Evolutionary conservation across 1,284 basidiomycete genomes (phyloP).

Genomic region (Trametes polyzona): DNA sequence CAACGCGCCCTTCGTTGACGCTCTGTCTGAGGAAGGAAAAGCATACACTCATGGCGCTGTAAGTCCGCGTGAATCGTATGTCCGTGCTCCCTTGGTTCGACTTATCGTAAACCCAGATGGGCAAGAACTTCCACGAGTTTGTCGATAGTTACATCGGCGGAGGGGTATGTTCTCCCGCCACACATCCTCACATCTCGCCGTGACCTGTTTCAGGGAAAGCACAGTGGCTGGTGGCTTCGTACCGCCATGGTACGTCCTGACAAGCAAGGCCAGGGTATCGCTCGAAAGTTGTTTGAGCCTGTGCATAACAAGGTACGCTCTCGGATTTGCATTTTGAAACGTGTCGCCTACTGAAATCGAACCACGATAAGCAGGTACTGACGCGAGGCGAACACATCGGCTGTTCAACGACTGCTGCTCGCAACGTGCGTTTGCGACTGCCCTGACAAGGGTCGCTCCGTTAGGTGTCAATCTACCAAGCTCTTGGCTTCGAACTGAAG

Average conservation of each 20-base stretch:
- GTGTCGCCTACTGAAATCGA: constrained; percentile 5
- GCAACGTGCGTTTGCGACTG: neutral
- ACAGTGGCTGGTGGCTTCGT: constrained; percentile 29
- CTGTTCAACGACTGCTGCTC: constrained; percentile 8
- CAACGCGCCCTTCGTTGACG: neutral
- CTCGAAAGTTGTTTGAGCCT: constrained; percentile 19
- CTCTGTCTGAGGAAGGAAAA: constrained; percentile 2
- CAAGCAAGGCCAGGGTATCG: constrained; percentile 25
- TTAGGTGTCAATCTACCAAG: constrained; percentile 26
- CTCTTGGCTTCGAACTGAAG: constrained; percentile 22
- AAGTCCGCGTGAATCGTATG: neutral
- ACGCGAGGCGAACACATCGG: constrained; percentile 19
- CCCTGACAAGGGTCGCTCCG: neutral
- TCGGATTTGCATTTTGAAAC: neutral
- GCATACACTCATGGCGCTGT: neutral
- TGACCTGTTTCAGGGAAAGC: constrained; percentile 21
- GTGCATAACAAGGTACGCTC: constrained; percentile 5
- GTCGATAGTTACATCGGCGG: neutral
- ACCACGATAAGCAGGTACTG: too few relatives aligned
- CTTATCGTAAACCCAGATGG: neutral
- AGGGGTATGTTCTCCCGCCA: neutral
- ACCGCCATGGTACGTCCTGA: constrained; percentile 24
- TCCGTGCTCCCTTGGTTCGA: neutral
- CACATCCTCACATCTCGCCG: neutral
- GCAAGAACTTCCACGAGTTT: neutral